phyloP scores from a whole-genome alignment of 2,329 filamentous ascomycete species.

The Aspergillus unguis region DNA sequence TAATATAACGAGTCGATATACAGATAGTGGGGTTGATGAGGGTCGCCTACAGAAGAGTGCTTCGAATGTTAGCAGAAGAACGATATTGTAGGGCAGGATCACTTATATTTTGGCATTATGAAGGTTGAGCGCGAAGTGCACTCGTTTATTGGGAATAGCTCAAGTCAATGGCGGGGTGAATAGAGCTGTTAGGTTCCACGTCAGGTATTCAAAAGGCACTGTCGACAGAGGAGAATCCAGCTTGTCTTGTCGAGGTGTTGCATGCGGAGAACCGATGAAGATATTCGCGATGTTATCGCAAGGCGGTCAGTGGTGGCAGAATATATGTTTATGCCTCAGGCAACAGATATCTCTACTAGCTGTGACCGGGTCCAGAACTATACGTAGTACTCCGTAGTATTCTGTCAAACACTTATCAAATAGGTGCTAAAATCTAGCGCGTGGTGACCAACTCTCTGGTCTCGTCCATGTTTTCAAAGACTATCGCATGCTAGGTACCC shows the following conservation, averaged over 20 bases:
- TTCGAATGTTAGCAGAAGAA: constrained; percentile 37
- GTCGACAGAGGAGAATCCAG: too few relatives aligned
- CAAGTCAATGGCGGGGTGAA: constrained; percentile 14
- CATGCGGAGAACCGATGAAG: constrained; percentile 4
- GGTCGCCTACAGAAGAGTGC: constrained; percentile 66
- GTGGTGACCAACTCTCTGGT: too few relatives aligned
- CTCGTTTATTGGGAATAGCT: constrained; percentile 4
- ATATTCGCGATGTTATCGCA: constrained; percentile 10
- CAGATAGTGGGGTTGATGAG: not conserved
- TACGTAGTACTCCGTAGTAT: too few relatives aligned
- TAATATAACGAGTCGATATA: constrained; percentile 1
- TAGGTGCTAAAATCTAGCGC: too few relatives aligned
- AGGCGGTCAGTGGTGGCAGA: constrained; percentile 9
- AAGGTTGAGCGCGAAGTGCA: constrained; percentile 14
- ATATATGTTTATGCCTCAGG: not conserved
- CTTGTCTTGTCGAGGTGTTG: not conserved
- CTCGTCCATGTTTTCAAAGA: too few relatives aligned
- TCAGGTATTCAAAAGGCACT: too few relatives aligned
- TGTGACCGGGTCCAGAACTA: too few relatives aligned
- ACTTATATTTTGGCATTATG: constrained; percentile 87
- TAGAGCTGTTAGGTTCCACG: not conserved
- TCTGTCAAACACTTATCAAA: too few relatives aligned
- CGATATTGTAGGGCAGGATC: constrained; percentile 2
- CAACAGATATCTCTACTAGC: too few relatives aligned
- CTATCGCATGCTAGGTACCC: too few relatives aligned